phyloP scores from a whole-genome alignment of 2,329 filamentous ascomycete species.

The Pyrenochaeta sp. region DNA sequence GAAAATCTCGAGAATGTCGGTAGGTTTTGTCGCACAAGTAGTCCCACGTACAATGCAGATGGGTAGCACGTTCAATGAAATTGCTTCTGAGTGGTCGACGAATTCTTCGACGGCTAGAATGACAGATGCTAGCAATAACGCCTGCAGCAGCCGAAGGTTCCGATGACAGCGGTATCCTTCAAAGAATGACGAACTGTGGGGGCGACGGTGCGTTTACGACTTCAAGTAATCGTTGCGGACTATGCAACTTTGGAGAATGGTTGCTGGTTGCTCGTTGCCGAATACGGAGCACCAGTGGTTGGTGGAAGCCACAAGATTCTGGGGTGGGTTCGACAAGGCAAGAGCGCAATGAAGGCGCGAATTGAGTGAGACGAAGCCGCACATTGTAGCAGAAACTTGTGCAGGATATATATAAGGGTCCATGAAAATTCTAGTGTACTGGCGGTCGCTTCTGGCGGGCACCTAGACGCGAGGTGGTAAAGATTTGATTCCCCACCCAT shows the following conservation, averaged over 20 bases:
- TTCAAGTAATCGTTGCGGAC: neutral
- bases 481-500: slow-evolving; percentile 23
- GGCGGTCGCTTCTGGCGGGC: slow-evolving; percentile 28
- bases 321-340: slow-evolving; percentile 4
- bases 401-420: slow-evolving; percentile 33
- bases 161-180: slow-evolving; percentile 15
- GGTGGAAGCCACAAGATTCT: neutral
- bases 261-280: neutral
- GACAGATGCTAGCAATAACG: slow-evolving; percentile 22
- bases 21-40: slow-evolving; percentile 5
- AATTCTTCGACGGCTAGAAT: slow-evolving; percentile 9
- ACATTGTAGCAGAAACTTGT: slow-evolving; percentile 3
- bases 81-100: slow-evolving; percentile 26
- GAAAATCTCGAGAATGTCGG: neutral
- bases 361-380: slow-evolving; percentile 14
- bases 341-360: slow-evolving; percentile 13
- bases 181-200: slow-evolving; percentile 2
- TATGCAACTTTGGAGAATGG: neutral
- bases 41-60: slow-evolving; percentile 19
- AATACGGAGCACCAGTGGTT: slow-evolving; percentile 7
- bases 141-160: slow-evolving; percentile 17
- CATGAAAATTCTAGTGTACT: slow-evolving; percentile 33
- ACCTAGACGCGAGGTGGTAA: slow-evolving; percentile 18
- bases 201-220: neutral
- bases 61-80: slow-evolving; percentile 27